phyloP scores from a whole-genome alignment of 495 filamentous ascomycete species.

The Podospora pseudocomata region DNA sequence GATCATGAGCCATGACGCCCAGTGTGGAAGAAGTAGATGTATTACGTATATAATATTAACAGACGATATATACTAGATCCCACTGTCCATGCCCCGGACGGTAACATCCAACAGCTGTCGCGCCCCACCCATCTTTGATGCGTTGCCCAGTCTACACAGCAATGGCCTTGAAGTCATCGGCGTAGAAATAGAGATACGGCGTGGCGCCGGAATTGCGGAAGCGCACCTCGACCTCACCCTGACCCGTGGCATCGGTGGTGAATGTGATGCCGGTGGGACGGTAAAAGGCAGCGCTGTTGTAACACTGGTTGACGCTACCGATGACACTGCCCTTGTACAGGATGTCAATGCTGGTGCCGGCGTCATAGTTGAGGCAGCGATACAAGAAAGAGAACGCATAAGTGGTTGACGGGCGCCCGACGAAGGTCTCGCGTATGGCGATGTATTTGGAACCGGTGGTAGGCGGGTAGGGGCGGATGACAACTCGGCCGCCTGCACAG shows the following conservation, averaged over 20 bases:
- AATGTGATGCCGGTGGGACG: constrained; percentile 17
- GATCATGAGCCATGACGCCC: no score
- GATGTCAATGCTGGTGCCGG: constrained; percentile 10
- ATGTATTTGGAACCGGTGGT: constrained; percentile 1
- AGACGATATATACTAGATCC: no score
- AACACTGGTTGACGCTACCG: constrained; percentile 3
- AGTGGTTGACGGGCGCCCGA: constrained; percentile 18
- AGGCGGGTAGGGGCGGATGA: constrained; percentile 24
- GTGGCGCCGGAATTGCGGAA: constrained; percentile 12
- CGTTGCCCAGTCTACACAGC: neutral
- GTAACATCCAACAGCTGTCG: no score
- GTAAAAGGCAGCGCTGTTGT: constrained; percentile 11
- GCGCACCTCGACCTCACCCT: constrained; percentile 21
- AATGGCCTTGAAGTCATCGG: constrained; percentile 25
- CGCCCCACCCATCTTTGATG: neutral
- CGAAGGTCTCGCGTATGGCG: constrained; percentile 15
- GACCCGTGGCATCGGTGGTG: constrained; percentile 18
- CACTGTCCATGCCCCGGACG: no score
- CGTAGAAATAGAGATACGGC: constrained; percentile 25
- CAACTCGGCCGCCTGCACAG: constrained; percentile 20
- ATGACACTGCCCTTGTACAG: constrained; percentile 11
- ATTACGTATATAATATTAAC: no score
- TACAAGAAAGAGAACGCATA: constrained; percentile 20
- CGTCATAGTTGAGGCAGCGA: constrained; percentile 28
- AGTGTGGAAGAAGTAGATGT: no score